A percentile compares a stretch with the other conserved stretches of the same genome.
Conservation (phyloP, 2,329 filamentous ascomycete genomes). For the Sporothrix luriei region DNA sequence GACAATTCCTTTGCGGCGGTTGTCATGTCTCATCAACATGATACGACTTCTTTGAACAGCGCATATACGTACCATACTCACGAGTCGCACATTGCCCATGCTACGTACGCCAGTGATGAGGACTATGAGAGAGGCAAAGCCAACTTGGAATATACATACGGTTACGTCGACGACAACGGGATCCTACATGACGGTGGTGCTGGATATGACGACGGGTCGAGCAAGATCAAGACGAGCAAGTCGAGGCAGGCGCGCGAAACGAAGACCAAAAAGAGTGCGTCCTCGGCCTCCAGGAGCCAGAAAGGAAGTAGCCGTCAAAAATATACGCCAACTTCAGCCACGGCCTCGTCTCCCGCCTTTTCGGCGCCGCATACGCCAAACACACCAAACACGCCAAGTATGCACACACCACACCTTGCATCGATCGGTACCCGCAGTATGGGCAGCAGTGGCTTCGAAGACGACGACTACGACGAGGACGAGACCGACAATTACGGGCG, state of each 20-base stretch:
- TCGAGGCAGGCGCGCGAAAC: not conserved
- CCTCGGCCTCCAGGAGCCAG: not conserved
- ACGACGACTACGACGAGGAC: slow-evolving; percentile 15
- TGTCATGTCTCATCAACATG: slow-evolving; percentile 17
- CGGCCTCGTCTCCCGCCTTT: slow-evolving; percentile 27
- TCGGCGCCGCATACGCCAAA: slow-evolving; percentile 21
- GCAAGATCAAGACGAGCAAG: slow-evolving; percentile 8
- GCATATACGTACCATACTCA: slow-evolving; percentile 13
- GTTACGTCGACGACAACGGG: not conserved
- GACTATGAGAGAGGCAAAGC: slow-evolving; percentile 24
- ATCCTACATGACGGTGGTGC: not conserved
- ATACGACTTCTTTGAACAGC: not conserved
- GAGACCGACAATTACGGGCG: slow-evolving; percentile 1
- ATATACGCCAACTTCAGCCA: not conserved
- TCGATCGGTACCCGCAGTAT: slow-evolving; percentile 18
- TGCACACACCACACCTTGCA: slow-evolving; percentile 10
- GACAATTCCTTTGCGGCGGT: slow-evolving; percentile 26
- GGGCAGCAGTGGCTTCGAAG: slow-evolving; percentile 12
- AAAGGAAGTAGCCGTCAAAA: not conserved
- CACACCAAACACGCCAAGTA: not conserved
- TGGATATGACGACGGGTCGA: not conserved
- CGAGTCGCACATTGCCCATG: not conserved
- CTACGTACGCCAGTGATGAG: slow-evolving; percentile 22
- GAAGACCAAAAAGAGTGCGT: not conserved
- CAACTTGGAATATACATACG: slow-evolving; percentile 22